Base-by-base conservation (phyloP, 2,329 filamentous ascomycete genomes). In the Ophiostoma ips region DNA sequence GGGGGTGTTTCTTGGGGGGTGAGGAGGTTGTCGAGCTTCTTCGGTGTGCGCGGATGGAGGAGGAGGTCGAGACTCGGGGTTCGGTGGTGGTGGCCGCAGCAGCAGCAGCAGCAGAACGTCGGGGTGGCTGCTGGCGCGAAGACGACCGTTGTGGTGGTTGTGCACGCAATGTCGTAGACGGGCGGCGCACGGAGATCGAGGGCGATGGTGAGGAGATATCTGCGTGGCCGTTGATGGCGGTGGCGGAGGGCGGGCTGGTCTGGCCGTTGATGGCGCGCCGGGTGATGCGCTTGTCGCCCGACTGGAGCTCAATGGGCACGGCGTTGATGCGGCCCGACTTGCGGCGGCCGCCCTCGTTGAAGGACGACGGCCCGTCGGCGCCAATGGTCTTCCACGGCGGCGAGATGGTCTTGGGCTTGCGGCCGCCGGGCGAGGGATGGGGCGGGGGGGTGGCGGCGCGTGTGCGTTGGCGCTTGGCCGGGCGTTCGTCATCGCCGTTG, bases 361-460 rank as follows among this genome's bases (percentile, higher is more conserved):
- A 89, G 1, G 85, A 84, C 3, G 90, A 92, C 19, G 92, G 92
- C 0, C 92, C 92, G 28, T 94, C 85, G 37, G 84, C 87, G 52
- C 76, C 76, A 55, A 85, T 76, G 60, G 80, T 86, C 70, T 92
- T 96, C 92, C 92, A 98, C 19, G 92, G 92, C 56, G 92, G 92
- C 55, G 90, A 96, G 53, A 75, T 72, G 49, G 70, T 68, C 67
- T 81, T 71, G 15, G 62, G 59, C 60, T 65, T 60, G 54, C 70
- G 65, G 54, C 70, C 55, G 50, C 24, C 24, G 24, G 53, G 58
- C 19, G 31, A 24, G 13, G 44, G 12, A 16, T 52, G 59, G 3
- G 64, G 61, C 1, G 55, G 53, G n/a, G 57, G 54, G 60, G 61
- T 33, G 71, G 69, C 21, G 68, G 73, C 55, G 63, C 68, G 70